These are phyloP conservation scores for Xylariaceae sp. DNA, from an alignment of 2,329 filamentous ascomycete species.

Conservation along the genomic window DNA sequence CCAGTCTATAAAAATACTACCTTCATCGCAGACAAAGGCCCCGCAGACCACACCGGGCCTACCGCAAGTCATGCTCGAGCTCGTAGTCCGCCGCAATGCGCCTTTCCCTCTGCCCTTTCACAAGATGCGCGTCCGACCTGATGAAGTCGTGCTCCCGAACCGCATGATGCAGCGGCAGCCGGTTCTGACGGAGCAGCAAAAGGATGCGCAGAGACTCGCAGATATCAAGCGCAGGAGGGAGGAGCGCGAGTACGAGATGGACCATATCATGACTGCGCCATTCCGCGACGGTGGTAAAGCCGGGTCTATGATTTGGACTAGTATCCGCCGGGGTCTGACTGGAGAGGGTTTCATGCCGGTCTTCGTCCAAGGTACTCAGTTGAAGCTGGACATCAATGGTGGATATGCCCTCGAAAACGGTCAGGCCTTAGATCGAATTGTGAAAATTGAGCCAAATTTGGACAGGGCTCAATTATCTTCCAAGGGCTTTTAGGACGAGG, in stretches of 20 bases:
- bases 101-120: constrained; percentile 43
- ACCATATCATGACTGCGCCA: constrained; percentile 54
- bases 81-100: constrained; percentile 45
- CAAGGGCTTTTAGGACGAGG: not conserved
- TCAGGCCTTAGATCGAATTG: constrained; percentile 53
- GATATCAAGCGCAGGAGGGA: constrained; percentile 36
- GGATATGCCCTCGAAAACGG: constrained; percentile 59
- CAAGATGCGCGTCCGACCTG: constrained; percentile 37
- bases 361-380: constrained; percentile 42
- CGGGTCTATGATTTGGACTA: constrained; percentile 39
- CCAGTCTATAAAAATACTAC: constrained; percentile 53
- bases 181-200: constrained; percentile 22
- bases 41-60: not conserved
- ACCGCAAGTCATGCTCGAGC: constrained; percentile 44
- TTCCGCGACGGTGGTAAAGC: constrained; percentile 48
- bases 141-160: constrained; percentile 34
- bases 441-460: constrained; percentile 33
- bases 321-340: constrained; percentile 48
- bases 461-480: constrained; percentile 9
- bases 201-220: constrained; percentile 28
- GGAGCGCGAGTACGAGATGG: constrained; percentile 48
- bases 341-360: constrained; percentile 55
- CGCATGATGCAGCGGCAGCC: constrained; percentile 29
- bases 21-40: constrained; percentile 4
- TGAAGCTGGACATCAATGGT: constrained; percentile 55